Conservation (phyloP, 2,329 filamentous ascomycete species). For the Aspergillus neotritici region DNA sequence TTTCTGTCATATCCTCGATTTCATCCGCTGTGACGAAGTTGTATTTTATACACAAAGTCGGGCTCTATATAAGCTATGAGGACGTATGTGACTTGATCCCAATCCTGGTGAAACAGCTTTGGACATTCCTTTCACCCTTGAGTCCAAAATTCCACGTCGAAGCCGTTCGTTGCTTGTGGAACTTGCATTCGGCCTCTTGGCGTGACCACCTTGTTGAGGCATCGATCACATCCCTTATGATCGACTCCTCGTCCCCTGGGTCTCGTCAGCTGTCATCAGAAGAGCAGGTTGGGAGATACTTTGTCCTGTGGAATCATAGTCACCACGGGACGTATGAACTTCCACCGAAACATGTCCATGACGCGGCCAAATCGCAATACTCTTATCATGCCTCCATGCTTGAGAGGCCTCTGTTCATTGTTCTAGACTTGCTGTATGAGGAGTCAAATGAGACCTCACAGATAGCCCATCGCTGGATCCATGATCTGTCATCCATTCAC, state of each 20-base stretch:
- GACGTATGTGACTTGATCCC: slow-evolving; percentile 59
- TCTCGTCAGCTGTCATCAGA: slow-evolving; percentile 27
- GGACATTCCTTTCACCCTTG: slow-evolving; percentile 73
- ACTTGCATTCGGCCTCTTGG: slow-evolving; percentile 67
- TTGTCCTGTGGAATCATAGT: slow-evolving; percentile 41
- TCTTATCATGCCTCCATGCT: slow-evolving; percentile 56
- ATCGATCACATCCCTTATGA: slow-evolving; percentile 64
- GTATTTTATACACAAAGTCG: slow-evolving; percentile 32
- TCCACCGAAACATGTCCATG: slow-evolving; percentile 27
- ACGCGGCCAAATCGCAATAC: slow-evolving; percentile 24
- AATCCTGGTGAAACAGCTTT: slow-evolving; percentile 65
- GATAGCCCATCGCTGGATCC: slow-evolving; percentile 75
- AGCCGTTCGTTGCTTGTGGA: slow-evolving; percentile 78
- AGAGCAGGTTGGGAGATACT: slow-evolving; percentile 36
- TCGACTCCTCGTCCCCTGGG: slow-evolving; percentile 38
- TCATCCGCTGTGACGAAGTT: slow-evolving; percentile 47
- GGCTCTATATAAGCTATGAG: slow-evolving; percentile 36
- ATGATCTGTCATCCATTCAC: slow-evolving; percentile 48
- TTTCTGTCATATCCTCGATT: slow-evolving; percentile 33
- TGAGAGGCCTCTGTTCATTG: slow-evolving; percentile 71
- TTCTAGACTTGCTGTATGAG: slow-evolving; percentile 71
- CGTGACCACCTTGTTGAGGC: slow-evolving; percentile 73
- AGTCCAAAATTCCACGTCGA: slow-evolving; percentile 93
- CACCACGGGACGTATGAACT: slow-evolving; percentile 36
- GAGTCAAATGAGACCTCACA: slow-evolving; percentile 69